These are phyloP conservation scores for Penicillium cataractarum DNA, from an alignment of 495 filamentous ascomycete species.

Conservation along the genomic window DNA sequence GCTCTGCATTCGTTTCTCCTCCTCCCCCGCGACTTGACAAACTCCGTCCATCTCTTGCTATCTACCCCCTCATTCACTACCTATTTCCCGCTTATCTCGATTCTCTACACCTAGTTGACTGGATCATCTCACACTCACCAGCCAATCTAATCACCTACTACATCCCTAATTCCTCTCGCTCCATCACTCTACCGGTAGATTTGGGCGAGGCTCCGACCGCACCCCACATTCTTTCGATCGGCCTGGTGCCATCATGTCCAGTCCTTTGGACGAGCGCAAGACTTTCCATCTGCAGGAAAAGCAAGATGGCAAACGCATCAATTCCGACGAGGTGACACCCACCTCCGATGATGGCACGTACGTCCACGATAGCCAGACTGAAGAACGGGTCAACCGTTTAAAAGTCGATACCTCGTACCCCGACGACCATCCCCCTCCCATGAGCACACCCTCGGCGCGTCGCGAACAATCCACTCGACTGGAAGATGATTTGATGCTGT, in stretches of 20 bases:
- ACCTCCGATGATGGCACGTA: conserved; percentile 46
- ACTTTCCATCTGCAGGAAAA: conserved; percentile 28
- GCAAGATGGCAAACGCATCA: conserved; percentile 21
- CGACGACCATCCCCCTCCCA: conserved; percentile 24
- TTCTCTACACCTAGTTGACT: neutral
- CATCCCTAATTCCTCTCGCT: conserved; percentile 1
- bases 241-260: conserved; percentile 55
- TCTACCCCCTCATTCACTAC: neutral
- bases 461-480: conserved; percentile 73
- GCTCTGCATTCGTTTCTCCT: conserved; percentile 5
- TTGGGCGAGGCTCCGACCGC: neutral
- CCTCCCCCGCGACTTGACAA: neutral
- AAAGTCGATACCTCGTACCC: conserved; percentile 40
- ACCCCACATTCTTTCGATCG: conserved; percentile 29
- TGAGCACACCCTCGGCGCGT: conserved; percentile 53
- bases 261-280: conserved; percentile 51
- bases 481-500: conserved; percentile 82
- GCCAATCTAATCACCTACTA: neutral
- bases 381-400: conserved; percentile 30
- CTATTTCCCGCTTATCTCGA: neutral
- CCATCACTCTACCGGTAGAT: conserved; percentile 12
- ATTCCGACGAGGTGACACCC: conserved; percentile 30
- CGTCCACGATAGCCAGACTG: conserved; percentile 35
- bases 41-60: neutral
- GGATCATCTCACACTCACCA: neutral